Evolutionary conservation across 192 early-diverging fungal genomes (phyloP), one percentile per base, ranked within the genome.

Genomic region (Mycoemilia scoparia): DNA sequence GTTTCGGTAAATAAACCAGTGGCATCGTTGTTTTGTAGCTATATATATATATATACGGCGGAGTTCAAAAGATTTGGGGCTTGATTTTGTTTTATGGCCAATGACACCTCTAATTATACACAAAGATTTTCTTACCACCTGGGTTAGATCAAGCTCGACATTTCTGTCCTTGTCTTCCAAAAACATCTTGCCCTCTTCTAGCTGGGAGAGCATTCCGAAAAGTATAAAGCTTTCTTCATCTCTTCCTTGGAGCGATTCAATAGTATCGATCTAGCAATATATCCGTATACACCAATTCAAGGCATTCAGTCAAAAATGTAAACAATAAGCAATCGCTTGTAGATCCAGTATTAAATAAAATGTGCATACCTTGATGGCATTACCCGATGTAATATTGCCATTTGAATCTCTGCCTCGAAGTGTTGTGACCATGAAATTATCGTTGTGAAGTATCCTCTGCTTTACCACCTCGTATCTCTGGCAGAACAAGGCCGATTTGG

Each of bases 131-230:
- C 73, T 32, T 13, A 16, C 32, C 48, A 66, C 59, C 7, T 47
- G 38, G 13, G 55, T 37, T 26, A 87, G 46, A 33, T 83, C 73
- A 16, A 95, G 57, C 51, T 82, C 72, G 27, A 95, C 76, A 19
- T 68, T 65, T 4, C 66, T 71, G 24, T 80, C 77, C 21, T 69
- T 65, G 51, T 95, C 89, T 60, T 95, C 89, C 18, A 95, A 54
- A 59, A 70, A 77, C 32, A 77, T 62, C 32, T 73, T 81, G 2
- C 83, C 83, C 39, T 82, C 79, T 28, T 77, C 64, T 24, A 82
- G 62, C 51, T 74, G 71, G 14, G 84, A 71, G 21, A 95, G 59
- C 85, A 95, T 86, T 2, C 89, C 89, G 53, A 89, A 76, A 24
- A 89, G 51, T 15, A 87, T 32, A 41, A 79, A 86, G 21, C 49